Percentiles rank a stretch among this genome's conserved stretches.
phyloP scores from a whole-genome alignment of 345 rosid genomes.

The Reutealis trisperma region DNA sequence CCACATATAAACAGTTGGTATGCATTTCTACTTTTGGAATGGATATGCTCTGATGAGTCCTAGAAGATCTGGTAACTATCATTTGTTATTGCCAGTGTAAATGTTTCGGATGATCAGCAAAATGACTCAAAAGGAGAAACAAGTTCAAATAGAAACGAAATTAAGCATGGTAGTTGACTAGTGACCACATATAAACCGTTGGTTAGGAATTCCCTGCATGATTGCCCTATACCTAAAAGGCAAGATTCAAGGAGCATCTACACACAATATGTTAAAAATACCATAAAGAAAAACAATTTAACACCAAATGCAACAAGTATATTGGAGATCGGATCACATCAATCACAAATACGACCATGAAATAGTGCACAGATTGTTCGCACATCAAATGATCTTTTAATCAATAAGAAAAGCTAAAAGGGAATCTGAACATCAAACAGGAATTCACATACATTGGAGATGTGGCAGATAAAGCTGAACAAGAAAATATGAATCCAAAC shows the following conservation, averaged over 20 bases:
- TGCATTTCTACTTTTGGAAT: constrained; percentile 8
- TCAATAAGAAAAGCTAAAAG: neutral
- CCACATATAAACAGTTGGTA: neutral
- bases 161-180: neutral
- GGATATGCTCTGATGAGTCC: constrained; percentile 11
- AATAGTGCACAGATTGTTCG: neutral
- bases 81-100: neutral
- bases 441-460: neutral
- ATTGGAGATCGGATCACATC: neutral
- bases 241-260: no score
- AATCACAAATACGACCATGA: neutral
- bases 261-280: neutral
- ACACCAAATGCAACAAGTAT: neutral
- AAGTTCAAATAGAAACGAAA: neutral
- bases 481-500: neutral
- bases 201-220: neutral
- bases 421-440: neutral
- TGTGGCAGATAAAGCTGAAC: neutral
- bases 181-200: neutral
- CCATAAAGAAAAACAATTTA: no score
- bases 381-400: neutral
- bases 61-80: neutral
- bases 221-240: no score
- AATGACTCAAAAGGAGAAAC: neutral
- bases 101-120: neutral